phyloP scores from a whole-genome alignment of 2,329 filamentous ascomycete species.

The Pseudogymnoascus sp. region DNA sequence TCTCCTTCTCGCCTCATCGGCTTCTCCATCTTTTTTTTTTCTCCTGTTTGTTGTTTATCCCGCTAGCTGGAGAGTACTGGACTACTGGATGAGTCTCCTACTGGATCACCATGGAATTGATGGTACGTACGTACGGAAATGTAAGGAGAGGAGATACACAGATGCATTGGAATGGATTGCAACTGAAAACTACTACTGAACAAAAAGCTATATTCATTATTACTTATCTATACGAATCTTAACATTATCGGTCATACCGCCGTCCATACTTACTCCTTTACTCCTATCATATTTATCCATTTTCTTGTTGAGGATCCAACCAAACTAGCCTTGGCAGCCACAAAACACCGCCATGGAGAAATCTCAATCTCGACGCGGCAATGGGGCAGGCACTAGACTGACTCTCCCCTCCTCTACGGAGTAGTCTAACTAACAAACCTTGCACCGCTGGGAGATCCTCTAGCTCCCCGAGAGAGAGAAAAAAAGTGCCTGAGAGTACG shows the following conservation, averaged over 20 bases:
- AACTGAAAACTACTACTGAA: not conserved
- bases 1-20: not conserved
- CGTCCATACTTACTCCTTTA: too few relatives aligned
- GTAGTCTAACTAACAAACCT: not conserved
- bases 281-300: not conserved
- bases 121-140: not conserved
- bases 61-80: too few relatives aligned
- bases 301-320: constrained; percentile 11
- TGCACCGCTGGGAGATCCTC: not conserved
- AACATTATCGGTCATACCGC: not conserved
- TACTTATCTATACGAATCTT: not conserved
- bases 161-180: not conserved
- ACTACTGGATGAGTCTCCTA: not conserved
- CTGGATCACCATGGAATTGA: not conserved
- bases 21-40: constrained; percentile 11
- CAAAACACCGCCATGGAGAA: not conserved
- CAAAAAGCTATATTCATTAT: not conserved
- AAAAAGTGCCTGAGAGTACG: not conserved
- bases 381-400: not conserved
- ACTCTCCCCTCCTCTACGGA: not conserved
- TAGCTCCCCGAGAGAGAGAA: not conserved
- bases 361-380: not conserved
- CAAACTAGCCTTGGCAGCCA: constrained; percentile 3
- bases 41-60: not conserved
- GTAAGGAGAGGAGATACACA: not conserved